These are phyloP conservation scores for Millerago galiae DNA, from an alignment of 805 yeast genomes.

Conservation along the genomic window DNA sequence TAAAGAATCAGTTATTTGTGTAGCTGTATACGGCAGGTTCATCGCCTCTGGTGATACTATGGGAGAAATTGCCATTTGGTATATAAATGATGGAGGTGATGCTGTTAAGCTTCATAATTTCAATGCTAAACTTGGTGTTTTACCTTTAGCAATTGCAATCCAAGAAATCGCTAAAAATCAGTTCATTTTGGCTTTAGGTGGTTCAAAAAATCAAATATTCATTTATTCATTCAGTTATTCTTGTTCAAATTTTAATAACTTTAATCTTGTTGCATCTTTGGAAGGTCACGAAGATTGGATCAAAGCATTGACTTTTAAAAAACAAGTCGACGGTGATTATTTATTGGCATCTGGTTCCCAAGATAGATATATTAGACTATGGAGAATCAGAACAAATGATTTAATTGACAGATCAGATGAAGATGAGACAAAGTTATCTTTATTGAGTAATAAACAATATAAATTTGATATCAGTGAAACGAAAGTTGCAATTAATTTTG, in stretches of 20 bases:
- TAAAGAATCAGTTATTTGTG: conserved; percentile 45
- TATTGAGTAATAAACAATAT: conserved; percentile 69
- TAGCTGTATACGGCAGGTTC: conserved; percentile 34
- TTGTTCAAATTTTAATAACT: conserved; percentile 10
- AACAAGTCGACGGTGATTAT: conserved; percentile 42
- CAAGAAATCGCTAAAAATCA: conserved; percentile 26
- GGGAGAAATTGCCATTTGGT: conserved; percentile 54
- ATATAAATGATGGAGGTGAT: conserved; percentile 15
- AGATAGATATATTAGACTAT: conserved; percentile 84
- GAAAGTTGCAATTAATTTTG: conserved; percentile 63
- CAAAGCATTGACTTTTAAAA: conserved; percentile 56
- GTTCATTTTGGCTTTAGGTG: conserved; percentile 62
- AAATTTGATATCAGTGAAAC: conserved; percentile 38
- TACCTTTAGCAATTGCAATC: conserved; percentile 36
- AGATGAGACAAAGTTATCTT: conserved; percentile 42
- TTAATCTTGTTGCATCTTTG: conserved; percentile 44
- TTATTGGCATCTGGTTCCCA: conserved; percentile 87
- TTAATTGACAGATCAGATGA: conserved; percentile 51
- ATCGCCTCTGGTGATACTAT: conserved; percentile 59
- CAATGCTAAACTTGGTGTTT: conserved; percentile 39
- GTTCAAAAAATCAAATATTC: conserved; percentile 50
- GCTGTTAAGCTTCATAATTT: conserved; percentile 28
- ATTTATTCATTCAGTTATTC: conserved; percentile 41
- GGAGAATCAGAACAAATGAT: conserved; percentile 65
- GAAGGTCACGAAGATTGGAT: conserved; percentile 98